These are phyloP conservation scores for Rostrohypoxylon terebratum DNA, from an alignment of 495 filamentous ascomycete species.

Conservation along the genomic window DNA sequence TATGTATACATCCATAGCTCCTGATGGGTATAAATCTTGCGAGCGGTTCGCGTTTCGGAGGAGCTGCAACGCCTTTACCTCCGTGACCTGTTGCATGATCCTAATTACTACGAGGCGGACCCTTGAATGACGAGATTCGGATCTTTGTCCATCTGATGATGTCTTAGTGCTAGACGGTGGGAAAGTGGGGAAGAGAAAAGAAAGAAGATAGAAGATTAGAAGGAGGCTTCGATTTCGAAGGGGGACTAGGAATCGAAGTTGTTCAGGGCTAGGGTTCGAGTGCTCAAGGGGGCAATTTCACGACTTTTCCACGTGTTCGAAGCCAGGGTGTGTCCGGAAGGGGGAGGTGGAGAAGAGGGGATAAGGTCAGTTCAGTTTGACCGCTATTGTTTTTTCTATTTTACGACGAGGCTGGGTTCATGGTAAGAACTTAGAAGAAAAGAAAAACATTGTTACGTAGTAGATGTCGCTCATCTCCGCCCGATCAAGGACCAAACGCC, in stretches of 20 bases:
- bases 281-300: constrained; percentile 11
- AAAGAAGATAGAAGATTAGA: constrained; percentile 3
- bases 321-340: constrained; percentile 28
- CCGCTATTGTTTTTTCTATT: constrained; percentile 15
- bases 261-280: not conserved
- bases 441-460: no score
- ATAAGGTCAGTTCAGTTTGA: constrained; percentile 11
- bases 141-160: constrained; percentile 22
- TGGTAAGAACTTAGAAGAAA: not conserved
- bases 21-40: not conserved
- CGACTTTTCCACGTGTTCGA: constrained; percentile 45
- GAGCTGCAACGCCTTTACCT: not conserved
- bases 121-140: constrained; percentile 16
- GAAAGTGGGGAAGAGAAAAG: constrained; percentile 28
- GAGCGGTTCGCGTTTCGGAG: not conserved
- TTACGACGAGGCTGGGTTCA: constrained; percentile 22
- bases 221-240: constrained; percentile 19
- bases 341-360: constrained; percentile 16
- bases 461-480: constrained; percentile 2
- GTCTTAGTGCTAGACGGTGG: constrained; percentile 8
- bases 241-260: constrained; percentile 5
- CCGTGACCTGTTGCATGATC: not conserved
- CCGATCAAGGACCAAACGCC: not conserved
- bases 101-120: constrained; percentile 6
- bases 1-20: no score